These are phyloP conservation scores for Penicillium sp. DNA, from an alignment of 2,329 filamentous ascomycete genomes.

Conservation along the genomic window DNA sequence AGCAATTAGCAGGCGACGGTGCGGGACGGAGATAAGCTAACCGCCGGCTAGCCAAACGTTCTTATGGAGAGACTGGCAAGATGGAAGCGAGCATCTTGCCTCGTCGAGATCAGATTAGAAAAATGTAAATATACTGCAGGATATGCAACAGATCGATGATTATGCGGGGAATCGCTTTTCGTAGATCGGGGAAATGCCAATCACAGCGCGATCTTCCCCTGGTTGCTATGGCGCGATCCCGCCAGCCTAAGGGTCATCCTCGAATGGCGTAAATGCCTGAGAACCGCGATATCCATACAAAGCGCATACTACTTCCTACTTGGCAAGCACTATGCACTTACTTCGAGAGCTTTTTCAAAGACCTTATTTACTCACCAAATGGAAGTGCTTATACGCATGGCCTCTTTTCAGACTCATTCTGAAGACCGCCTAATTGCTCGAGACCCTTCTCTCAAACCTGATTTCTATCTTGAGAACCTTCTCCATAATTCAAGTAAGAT, in stretches of 20 bases:
- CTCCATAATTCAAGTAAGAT: no score
- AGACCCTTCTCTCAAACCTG: no score
- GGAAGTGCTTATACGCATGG: no score
- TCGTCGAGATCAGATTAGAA: neutral
- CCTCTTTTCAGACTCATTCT: no score
- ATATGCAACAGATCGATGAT: neutral
- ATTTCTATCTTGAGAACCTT: no score
- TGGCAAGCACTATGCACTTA: no score
- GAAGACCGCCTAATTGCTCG: no score
- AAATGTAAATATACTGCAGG: neutral
- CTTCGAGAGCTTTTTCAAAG: no score
- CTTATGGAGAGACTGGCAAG: neutral
- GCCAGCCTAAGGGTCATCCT: constrained; percentile 1
- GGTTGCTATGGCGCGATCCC: constrained; percentile 11
- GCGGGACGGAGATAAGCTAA: neutral
- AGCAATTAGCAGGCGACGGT: neutral
- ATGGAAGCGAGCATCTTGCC: neutral
- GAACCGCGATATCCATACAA: no score
- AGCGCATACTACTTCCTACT: no score
- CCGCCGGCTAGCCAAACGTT: neutral
- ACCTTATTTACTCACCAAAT: no score
- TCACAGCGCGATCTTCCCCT: neutral
- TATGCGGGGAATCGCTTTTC: neutral
- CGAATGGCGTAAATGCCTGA: no score
- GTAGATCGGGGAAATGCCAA: constrained; percentile 4